These are phyloP conservation scores for Cercophora newfieldiana DNA, from an alignment of 495 filamentous ascomycete species.

Conservation along the genomic window DNA sequence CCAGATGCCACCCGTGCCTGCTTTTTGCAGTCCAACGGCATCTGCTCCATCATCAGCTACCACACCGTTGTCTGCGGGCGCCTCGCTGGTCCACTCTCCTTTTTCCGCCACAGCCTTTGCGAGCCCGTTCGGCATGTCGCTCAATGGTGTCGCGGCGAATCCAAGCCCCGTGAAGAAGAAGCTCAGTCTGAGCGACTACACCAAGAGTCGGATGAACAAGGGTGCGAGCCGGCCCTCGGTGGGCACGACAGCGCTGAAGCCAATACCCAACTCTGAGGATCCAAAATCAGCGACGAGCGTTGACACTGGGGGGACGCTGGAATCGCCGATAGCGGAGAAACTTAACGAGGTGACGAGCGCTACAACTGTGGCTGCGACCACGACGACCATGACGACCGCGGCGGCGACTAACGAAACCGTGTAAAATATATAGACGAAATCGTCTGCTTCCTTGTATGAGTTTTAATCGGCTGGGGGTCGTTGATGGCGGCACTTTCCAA, in stretches of 20 bases:
- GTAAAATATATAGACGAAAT: slow-evolving; percentile 29
- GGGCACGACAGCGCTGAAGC: slow-evolving; percentile 37
- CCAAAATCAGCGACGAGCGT: slow-evolving; percentile 41
- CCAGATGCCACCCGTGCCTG: slow-evolving; percentile 50
- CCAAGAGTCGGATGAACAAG: slow-evolving; percentile 50
- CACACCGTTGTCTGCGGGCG: slow-evolving; percentile 47
- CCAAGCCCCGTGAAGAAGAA: slow-evolving; percentile 70
- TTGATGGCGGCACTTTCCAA: slow-evolving; percentile 5
- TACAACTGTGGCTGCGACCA: slow-evolving; percentile 4
- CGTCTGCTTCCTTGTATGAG: slow-evolving; percentile 12
- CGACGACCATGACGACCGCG: slow-evolving; percentile 3
- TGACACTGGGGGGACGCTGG: slow-evolving; percentile 30
- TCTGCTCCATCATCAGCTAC: slow-evolving; percentile 34
- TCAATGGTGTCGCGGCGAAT: slow-evolving; percentile 46
- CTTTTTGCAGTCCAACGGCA: slow-evolving; percentile 33
- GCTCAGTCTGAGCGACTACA: slow-evolving; percentile 73
- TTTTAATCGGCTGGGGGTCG: slow-evolving; percentile 12
- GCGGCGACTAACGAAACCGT: slow-evolving; percentile 19
- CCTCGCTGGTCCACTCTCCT: slow-evolving; percentile 54
- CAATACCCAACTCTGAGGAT: slow-evolving; percentile 39
- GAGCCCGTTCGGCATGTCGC: slow-evolving; percentile 44
- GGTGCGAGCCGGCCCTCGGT: slow-evolving; percentile 45
- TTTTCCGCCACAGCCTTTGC: slow-evolving; percentile 39
- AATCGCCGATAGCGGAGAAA: slow-evolving; percentile 38
- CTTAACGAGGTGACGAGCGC: slow-evolving; percentile 22